phyloP scores from a whole-genome alignment of 352 stramenopile genomes.

The Elongisporangium senticosum region DNA sequence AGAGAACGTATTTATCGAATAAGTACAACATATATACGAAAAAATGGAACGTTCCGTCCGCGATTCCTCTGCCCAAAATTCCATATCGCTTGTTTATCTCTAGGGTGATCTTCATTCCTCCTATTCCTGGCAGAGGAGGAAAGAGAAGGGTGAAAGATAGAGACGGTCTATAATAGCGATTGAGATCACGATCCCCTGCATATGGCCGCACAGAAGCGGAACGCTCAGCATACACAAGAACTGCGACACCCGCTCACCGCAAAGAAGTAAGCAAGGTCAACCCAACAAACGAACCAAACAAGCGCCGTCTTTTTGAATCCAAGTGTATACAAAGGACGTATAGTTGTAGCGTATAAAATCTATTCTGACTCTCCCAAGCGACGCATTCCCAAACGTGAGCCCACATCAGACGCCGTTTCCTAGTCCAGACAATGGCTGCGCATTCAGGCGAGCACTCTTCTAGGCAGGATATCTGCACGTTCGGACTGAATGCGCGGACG shows the following conservation, averaged over 20 bases:
- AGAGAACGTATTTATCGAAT: background rate
- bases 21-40: constrained; percentile 1
- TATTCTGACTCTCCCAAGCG: background rate
- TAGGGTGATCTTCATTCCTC: background rate
- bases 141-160: background rate
- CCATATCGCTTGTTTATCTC: background rate
- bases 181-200: background rate
- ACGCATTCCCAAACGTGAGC: background rate
- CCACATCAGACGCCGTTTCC: background rate
- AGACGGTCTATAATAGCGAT: background rate
- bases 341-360: background rate
- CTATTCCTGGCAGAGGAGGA: background rate
- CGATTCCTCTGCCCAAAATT: background rate
- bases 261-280: background rate
- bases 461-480: background rate
- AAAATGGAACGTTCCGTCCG: background rate
- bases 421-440: background rate
- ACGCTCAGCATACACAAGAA: background rate
- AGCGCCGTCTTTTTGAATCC: background rate
- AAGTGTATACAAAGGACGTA: background rate
- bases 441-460: background rate
- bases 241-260: background rate
- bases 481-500: background rate
- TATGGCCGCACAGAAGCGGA: background rate
- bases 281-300: background rate